A percentile compares a stretch with the other conserved stretches of the same genome.
Evolutionary conservation across 148 eudicot genomes (phyloP).

Genomic region (Vaccinium myrtillus): DNA sequence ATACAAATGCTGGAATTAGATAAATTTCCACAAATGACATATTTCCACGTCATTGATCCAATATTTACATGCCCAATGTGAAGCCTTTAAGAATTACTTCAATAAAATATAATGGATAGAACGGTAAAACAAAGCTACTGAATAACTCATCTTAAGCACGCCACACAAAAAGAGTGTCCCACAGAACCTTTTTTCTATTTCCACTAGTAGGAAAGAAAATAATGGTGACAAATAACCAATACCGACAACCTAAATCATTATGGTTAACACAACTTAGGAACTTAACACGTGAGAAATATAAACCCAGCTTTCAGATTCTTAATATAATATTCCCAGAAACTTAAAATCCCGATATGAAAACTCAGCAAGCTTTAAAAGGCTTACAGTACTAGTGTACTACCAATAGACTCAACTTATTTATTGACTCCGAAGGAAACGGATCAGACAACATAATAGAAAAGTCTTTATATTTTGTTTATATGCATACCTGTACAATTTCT

Average conservation of each 20-base stretch:
- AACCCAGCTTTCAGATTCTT: not conserved
- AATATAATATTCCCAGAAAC: not conserved
- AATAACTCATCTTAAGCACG: not conserved
- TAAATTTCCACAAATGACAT: not conserved
- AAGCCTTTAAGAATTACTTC: not conserved
- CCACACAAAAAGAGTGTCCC: not conserved
- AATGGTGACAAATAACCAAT: not conserved
- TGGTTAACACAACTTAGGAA: not conserved
- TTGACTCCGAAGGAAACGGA: not conserved
- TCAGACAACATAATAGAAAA: too few species aligned
- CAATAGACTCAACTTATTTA: too few species aligned
- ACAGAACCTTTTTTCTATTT: not conserved
- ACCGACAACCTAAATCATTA: not conserved
- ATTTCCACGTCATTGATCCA: not conserved
- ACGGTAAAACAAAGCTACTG: not conserved
- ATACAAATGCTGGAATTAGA: not conserved
- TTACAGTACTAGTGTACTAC: not conserved
- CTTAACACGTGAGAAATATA: not conserved
- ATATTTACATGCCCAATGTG: not conserved
- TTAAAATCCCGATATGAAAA: not conserved
- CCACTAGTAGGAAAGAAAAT: not conserved
- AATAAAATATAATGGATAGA: not conserved
- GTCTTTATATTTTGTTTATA: not conserved
- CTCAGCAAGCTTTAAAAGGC: not conserved
- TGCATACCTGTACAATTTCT: constrained; percentile 25